Evolutionary conservation across 495 filamentous ascomycete species (phyloP).

Genomic region (Thermothielavioides terrestris): DNA sequence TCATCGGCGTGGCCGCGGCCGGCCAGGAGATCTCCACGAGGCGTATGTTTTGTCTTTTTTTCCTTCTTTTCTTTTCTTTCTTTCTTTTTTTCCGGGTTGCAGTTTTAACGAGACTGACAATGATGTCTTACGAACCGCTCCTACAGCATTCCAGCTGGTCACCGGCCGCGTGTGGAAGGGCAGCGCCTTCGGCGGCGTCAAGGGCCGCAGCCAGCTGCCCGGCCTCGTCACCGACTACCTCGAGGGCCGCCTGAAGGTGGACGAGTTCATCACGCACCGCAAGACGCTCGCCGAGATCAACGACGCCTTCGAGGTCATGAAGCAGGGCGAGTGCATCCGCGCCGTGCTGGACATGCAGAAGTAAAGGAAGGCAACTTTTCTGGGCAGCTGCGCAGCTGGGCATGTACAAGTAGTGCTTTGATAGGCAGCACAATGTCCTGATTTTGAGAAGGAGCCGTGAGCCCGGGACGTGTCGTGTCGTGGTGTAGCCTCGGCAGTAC

Average conservation of each 20-base stretch:
- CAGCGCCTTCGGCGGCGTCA: conserved; percentile 96
- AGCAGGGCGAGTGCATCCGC: conserved; percentile 89
- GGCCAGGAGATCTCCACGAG: conserved; percentile 94
- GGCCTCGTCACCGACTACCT: conserved; percentile 87
- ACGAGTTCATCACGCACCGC: conserved; percentile 98
- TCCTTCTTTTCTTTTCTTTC: neutral
- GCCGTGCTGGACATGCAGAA: conserved; percentile 58
- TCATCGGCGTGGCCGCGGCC: conserved; percentile 95
- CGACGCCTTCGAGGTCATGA: conserved; percentile 86
- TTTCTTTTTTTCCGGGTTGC: no score
- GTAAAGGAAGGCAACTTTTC: neutral
- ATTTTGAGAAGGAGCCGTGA: no score
- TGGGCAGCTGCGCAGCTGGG: neutral
- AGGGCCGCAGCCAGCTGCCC: conserved; percentile 87
- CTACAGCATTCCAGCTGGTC: conserved; percentile 90
- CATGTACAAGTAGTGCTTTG: neutral
- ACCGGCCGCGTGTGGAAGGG: conserved; percentile 97
- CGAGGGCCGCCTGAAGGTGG: conserved; percentile 85
- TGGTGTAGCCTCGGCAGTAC: no score
- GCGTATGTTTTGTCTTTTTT: conserved; percentile 58
- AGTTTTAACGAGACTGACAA: no score
- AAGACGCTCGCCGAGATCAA: conserved; percentile 75
- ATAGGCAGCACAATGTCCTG: no score
- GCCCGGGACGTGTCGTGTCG: no score
- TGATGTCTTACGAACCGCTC: neutral